These are phyloP conservation scores for Entomortierella chlamydospora DNA, from an alignment of 192 early-diverging fungal species.

Conservation along the genomic window DNA sequence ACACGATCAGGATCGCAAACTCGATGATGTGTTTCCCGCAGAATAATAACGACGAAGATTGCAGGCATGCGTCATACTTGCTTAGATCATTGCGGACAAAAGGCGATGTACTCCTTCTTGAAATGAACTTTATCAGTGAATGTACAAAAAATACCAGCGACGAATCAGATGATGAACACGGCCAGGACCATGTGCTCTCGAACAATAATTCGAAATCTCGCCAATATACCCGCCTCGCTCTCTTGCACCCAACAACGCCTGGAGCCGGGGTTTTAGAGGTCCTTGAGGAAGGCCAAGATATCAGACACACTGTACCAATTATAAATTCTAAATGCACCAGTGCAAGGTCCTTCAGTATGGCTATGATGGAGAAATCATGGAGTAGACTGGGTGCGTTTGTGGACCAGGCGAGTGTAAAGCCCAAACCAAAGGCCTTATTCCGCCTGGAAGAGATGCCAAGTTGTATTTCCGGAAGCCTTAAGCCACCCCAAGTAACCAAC, in stretches of 20 bases:
- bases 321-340: neutral
- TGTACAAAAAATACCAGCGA: no score
- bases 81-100: slow-evolving; percentile 14
- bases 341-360: slow-evolving; percentile 15
- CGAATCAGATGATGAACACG: neutral
- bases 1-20: neutral
- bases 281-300: neutral
- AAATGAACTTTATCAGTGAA: slow-evolving; percentile 7
- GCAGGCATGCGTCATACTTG: slow-evolving; percentile 17
- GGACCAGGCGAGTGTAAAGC: neutral
- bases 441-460: slow-evolving; percentile 18
- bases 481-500: neutral
- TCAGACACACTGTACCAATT: neutral
- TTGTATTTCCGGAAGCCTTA: neutral
- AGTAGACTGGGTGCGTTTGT: slow-evolving; percentile 30
- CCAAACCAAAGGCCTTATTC: neutral
- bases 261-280: slow-evolving; percentile 13
- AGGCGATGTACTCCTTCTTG: slow-evolving; percentile 18
- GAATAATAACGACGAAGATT: slow-evolving; percentile 2
- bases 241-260: slow-evolving; percentile 4
- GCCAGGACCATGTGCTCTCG: neutral
- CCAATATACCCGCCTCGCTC: slow-evolving; percentile 4
- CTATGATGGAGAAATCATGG: slow-evolving; percentile 41
- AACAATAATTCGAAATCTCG: neutral
- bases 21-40: slow-evolving; percentile 26